phyloP scores from a whole-genome alignment of 805 yeast genomes.

The Blastobotrys robertii region DNA sequence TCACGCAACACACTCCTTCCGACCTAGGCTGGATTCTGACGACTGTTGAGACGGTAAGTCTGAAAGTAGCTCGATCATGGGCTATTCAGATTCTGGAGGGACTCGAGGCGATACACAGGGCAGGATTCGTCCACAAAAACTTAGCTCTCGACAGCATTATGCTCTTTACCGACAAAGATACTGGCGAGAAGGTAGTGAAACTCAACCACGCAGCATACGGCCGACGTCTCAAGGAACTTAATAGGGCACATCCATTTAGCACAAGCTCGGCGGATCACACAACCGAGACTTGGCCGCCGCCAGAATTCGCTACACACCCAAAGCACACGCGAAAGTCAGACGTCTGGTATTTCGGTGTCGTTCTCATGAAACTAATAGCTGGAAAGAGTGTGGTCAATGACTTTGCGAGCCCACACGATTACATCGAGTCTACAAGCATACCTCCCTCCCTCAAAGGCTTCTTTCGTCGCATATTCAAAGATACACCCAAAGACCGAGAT shows the following conservation, averaged over 20 bases:
- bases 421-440: constrained; percentile 35
- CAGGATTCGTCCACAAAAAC: constrained; percentile 70
- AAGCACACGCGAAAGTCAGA: constrained; percentile 74
- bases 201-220: constrained; percentile 21
- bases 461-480: constrained; percentile 52
- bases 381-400: constrained; percentile 49
- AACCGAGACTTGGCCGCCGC: constrained; percentile 59
- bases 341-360: constrained; percentile 85
- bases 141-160: constrained; percentile 53
- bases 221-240: constrained; percentile 24
- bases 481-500: constrained; percentile 59
- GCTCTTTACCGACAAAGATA: constrained; percentile 39
- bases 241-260: constrained; percentile 24
- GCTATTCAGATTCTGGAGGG: constrained; percentile 78
- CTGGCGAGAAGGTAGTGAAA: constrained; percentile 35
- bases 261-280: constrained; percentile 2
- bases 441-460: constrained; percentile 60
- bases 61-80: constrained; percentile 81
- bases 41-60: constrained; percentile 54
- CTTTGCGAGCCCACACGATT: constrained; percentile 54
- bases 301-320: constrained; percentile 46
- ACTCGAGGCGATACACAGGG: constrained; percentile 71
- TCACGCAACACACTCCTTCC: constrained; percentile 54
- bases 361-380: constrained; percentile 54
- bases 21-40: constrained; percentile 42